Evolutionary conservation across 805 yeast species (phyloP).

Genomic region (Ogataea naganishii): DNA sequence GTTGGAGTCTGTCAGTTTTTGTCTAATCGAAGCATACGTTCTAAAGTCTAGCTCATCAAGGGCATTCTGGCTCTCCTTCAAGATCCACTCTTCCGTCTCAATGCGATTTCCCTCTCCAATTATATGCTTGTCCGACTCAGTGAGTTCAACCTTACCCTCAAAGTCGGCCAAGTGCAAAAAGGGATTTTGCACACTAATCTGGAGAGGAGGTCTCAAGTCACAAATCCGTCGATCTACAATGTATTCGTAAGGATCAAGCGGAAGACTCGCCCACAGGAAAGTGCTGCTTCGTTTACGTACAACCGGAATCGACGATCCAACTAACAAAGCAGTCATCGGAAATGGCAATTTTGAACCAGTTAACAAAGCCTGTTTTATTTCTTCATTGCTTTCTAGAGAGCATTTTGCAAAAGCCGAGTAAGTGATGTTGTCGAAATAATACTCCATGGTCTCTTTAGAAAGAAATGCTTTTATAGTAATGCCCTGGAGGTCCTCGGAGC

Average conservation of each 20-base stretch:
- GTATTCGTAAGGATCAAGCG: slow-evolving; percentile 28
- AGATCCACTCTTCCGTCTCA: slow-evolving; percentile 6
- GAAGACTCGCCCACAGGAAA: slow-evolving; percentile 17
- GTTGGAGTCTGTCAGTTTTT: slow-evolving; percentile 8
- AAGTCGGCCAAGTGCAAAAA: slow-evolving; percentile 9
- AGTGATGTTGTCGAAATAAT: slow-evolving; percentile 61
- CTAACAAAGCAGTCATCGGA: slow-evolving; percentile 16
- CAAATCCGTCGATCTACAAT: slow-evolving; percentile 20
- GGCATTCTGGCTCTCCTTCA: slow-evolving; percentile 5
- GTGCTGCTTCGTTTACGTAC: slow-evolving; percentile 20
- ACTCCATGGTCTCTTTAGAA: slow-evolving; percentile 37
- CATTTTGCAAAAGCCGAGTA: slow-evolving; percentile 45
- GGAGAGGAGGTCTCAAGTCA: slow-evolving; percentile 13
- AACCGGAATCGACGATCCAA: slow-evolving; percentile 4
- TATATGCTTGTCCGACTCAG: background rate
- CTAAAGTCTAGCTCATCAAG: slow-evolving; percentile 10
- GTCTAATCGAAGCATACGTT: slow-evolving; percentile 8
- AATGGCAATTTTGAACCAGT: slow-evolving; percentile 15
- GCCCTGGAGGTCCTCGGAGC: slow-evolving; percentile 22
- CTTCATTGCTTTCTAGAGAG: slow-evolving; percentile 15
- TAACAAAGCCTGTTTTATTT: slow-evolving; percentile 12
- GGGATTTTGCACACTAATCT: slow-evolving; percentile 12
- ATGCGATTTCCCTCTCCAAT: background rate
- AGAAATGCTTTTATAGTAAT: slow-evolving; percentile 10
- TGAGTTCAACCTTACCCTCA: background rate